Evolutionary conservation across 164 flowering plant species (phyloP).

Genomic region (Kingdonia uniflora): DNA sequence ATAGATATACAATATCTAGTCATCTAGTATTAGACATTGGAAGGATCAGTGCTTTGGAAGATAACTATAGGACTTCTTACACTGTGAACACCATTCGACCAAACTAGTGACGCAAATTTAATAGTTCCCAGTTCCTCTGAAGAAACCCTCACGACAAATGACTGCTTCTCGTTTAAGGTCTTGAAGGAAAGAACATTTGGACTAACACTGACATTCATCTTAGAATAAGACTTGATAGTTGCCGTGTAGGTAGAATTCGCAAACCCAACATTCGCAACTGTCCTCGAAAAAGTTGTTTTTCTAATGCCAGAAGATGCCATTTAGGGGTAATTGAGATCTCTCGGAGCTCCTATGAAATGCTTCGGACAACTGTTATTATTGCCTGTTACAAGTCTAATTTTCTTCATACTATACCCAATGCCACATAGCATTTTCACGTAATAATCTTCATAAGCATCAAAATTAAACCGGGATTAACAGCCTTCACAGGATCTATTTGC

Average conservation of each 20-base stretch:
- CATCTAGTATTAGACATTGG: background rate
- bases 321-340: too few relatives aligned
- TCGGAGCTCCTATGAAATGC: too few relatives aligned
- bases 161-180: background rate
- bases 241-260: background rate
- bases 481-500: too few relatives aligned
- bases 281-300: background rate
- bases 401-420: too few relatives aligned
- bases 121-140: background rate
- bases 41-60: background rate
- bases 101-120: background rate
- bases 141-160: background rate
- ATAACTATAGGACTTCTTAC: conserved; percentile 1
- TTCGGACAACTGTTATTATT: too few relatives aligned
- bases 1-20: too few relatives aligned
- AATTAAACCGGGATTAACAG: too few relatives aligned
- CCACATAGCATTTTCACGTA: too few relatives aligned
- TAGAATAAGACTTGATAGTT: background rate
- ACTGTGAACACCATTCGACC: background rate
- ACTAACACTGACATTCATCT: background rate
- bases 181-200: background rate
- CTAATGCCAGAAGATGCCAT: too few relatives aligned
- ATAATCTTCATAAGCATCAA: too few relatives aligned
- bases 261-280: background rate
- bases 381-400: too few relatives aligned